Conservation (phyloP, 148 eudicot species). For the Cornus suecica region DNA sequence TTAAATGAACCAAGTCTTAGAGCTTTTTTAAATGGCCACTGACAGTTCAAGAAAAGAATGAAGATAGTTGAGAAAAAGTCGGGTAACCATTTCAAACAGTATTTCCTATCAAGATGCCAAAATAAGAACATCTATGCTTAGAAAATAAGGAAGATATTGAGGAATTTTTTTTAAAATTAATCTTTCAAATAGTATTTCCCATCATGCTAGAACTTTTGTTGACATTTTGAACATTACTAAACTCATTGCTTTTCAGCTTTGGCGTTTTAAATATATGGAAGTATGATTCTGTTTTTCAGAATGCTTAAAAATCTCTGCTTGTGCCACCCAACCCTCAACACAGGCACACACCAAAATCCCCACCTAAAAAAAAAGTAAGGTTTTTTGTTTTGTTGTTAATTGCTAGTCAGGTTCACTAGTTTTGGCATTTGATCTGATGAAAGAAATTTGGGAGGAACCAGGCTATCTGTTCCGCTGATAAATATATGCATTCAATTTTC, state of each 20-base stretch:
- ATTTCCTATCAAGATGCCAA: no score
- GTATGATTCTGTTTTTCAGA: no score
- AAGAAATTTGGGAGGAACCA: neutral
- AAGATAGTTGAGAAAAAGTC: neutral
- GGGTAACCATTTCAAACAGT: neutral
- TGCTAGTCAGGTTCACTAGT: neutral
- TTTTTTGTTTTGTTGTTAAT: neutral
- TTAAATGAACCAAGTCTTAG: no score
- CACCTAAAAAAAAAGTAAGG: no score
- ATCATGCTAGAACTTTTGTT: neutral
- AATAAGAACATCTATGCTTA: no score
- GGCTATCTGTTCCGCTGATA: neutral
- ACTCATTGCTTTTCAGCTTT: neutral
- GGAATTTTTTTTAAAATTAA: no score
- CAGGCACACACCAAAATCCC: no score
- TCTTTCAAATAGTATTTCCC: neutral
- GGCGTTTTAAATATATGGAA: neutral
- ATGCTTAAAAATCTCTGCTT: neutral
- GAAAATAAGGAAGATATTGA: no score
- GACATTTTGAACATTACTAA: neutral
- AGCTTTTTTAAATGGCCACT: no score
- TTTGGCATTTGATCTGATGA: neutral
- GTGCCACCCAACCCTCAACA: no score
- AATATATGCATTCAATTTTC: neutral
- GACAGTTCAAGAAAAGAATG: no score